Evolutionary conservation across 148 eudicot genomes (phyloP).

Genomic region (Chenopodium quinoa): DNA sequence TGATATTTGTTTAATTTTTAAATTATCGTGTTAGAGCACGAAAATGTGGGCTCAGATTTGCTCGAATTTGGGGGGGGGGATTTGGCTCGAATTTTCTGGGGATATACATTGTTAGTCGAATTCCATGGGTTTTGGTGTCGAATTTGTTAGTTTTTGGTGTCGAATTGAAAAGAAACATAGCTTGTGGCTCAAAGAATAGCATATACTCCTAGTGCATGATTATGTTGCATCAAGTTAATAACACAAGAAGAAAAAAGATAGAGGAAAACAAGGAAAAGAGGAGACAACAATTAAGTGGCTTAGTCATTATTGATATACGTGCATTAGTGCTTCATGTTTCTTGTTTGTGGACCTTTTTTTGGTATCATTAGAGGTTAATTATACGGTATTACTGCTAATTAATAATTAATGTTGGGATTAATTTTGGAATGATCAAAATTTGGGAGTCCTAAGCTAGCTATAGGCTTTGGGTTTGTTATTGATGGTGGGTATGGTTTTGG

Average conservation of each 20-base stretch:
- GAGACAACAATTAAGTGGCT: constrained; percentile 14
- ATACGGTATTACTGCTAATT: not conserved
- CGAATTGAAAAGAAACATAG: not conserved
- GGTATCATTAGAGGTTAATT: not conserved
- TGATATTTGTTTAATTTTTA: no score
- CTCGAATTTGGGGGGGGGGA: no score
- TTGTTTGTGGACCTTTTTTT: constrained; percentile 8
- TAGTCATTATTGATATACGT: constrained; percentile 24
- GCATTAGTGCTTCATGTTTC: constrained; percentile 21
- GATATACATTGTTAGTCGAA: no score
- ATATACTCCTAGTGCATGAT: not conserved
- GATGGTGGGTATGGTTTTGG: constrained; percentile 38
- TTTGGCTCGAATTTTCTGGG: no score
- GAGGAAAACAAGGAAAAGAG: constrained; percentile 18
- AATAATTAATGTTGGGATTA: not conserved
- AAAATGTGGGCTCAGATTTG: no score
- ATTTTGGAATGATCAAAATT: not conserved
- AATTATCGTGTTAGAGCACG: no score
- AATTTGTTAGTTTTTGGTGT: no score
- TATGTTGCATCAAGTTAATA: not conserved
- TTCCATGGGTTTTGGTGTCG: no score
- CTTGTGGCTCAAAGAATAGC: not conserved
- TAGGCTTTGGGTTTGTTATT: constrained; percentile 21
- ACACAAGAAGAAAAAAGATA: not conserved
- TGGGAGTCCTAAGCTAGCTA: not conserved